Base-by-base conservation (phyloP, 2,329 filamentous ascomycete genomes). In the Neodidymelliopsis sp. region DNA sequence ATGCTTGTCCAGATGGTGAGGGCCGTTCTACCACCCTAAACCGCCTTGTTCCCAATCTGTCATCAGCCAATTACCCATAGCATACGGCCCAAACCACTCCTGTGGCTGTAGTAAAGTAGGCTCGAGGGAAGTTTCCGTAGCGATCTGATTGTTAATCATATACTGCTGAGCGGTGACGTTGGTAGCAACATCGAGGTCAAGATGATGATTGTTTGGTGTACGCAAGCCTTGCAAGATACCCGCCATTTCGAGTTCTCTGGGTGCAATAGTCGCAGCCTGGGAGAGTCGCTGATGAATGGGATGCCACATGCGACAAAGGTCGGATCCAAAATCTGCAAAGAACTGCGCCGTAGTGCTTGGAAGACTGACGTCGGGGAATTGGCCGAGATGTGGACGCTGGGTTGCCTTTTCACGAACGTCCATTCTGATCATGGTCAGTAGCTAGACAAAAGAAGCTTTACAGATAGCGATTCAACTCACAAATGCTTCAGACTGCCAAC, bases 271-370 rank as follows among this genome's bases (percentile, higher is more conserved):
- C 8, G 54, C 33, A 8, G 49, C 53, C 29, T 65, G 59, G 7
- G 63, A 54, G 8, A 63, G 39, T 12, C 52, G 54, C 22, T 63
- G 53, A 22, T 62, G 42, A 7, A 66, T 62, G 2, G 59, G 50
- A 37, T 62, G 50, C 66, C 66, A 70, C 57, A 66, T 62, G n/a
- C 62, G 60, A 39, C 65, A 69, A 2, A 71, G 51, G 31, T 70
- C 68, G 6, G 65, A 57, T 2, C 67, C 64, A 47, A 71, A 70
- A 24, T 65, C 60, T 2, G 59, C 56, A 46, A 70, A 69, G 53
- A 69, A 70, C 23, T 67, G 61, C 3, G 57, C 50, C 11, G 61
- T 60, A 8, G 62, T 57, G 3, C 33, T 45, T 5, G 67, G 57
- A 23, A 70, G 51, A 24, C 56, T 68, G 44, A 64, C 49, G 4